Evolutionary conservation across 768 basidiomycete genomes (phyloP).

Genomic region (Collybiopsis luxurians): DNA sequence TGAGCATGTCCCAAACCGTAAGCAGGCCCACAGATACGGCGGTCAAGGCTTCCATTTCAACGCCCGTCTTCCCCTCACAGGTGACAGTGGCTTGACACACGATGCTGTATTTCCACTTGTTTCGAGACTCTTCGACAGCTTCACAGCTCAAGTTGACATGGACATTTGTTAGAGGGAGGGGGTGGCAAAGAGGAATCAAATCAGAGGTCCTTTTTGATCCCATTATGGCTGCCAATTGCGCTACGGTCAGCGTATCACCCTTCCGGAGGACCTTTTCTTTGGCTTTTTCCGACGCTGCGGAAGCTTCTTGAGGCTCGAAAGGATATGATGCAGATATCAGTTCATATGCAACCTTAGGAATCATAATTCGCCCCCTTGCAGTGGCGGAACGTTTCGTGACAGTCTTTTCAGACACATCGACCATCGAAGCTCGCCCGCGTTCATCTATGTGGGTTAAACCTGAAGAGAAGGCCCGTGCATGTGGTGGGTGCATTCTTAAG

Average conservation of each 20-base stretch:
- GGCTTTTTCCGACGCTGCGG: slow-evolving; percentile 26
- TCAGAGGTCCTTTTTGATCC: slow-evolving; percentile 80
- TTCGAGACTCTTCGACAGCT: not conserved
- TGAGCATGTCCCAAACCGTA: slow-evolving; percentile 93
- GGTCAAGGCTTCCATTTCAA: slow-evolving; percentile 94
- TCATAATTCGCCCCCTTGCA: slow-evolving; percentile 69
- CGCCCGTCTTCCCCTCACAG: slow-evolving; percentile 80
- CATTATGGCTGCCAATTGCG: slow-evolving; percentile 87
- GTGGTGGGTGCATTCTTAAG: not conserved
- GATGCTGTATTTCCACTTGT: slow-evolving; percentile 42
- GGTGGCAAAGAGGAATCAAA: slow-evolving; percentile 87
- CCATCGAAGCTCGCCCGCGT: slow-evolving; percentile 73
- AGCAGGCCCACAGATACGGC: slow-evolving; percentile 75
- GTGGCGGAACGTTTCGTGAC: slow-evolving; percentile 67
- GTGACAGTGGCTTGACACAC: slow-evolving; percentile 66
- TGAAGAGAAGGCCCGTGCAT: not conserved
- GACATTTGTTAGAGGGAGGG: slow-evolving; percentile 70
- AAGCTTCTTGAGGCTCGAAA: slow-evolving; percentile 10
- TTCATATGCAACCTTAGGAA: slow-evolving; percentile 62
- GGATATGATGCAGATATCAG: slow-evolving; percentile 50
- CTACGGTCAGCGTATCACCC: slow-evolving; percentile 70
- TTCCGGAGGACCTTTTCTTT: slow-evolving; percentile 56
- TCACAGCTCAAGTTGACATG: slow-evolving; percentile 60
- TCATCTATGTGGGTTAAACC: slow-evolving; percentile 8
- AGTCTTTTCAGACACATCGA: slow-evolving; percentile 69